Conservation (phyloP, 2,329 filamentous ascomycete genomes). For the Geosmithia morbida region DNA sequence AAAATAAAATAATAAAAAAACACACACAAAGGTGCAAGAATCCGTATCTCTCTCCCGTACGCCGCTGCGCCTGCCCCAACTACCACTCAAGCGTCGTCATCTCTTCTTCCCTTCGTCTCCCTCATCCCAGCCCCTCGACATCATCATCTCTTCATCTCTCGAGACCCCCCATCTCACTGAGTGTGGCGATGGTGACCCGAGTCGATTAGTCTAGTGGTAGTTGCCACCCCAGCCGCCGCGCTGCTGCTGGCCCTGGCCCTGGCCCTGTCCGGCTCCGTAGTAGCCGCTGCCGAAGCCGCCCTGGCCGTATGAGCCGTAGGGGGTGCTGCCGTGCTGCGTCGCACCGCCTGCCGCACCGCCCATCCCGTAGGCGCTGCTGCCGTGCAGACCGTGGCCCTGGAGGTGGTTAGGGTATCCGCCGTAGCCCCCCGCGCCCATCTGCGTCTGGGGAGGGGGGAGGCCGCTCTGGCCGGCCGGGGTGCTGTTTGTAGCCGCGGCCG, state of each 20-base stretch:
- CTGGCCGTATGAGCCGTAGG: conserved; percentile 38
- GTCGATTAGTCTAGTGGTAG: conserved; percentile 29
- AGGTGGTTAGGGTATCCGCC: conserved; percentile 41
- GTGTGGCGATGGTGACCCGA: background rate
- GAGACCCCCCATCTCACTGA: background rate
- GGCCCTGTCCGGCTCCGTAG: conserved; percentile 24
- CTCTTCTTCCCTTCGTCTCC: background rate
- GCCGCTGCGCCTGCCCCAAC: too few species aligned
- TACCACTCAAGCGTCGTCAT: background rate
- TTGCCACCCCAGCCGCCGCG: conserved; percentile 45
- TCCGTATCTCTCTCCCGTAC: too few species aligned
- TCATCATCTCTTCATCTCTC: background rate
- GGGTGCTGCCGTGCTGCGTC: conserved; percentile 36
- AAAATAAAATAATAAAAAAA: conserved; percentile 1
- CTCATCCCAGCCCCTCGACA: too few species aligned
- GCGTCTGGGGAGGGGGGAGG: conserved; percentile 42
- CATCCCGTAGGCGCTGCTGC: conserved; percentile 38
- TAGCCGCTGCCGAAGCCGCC: conserved; percentile 32
- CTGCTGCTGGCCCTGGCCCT: conserved; percentile 20
- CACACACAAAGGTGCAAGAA: background rate
- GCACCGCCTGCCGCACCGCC: conserved; percentile 29
- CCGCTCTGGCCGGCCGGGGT: conserved; percentile 33
- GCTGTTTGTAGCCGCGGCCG: conserved; percentile 40
- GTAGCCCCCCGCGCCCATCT: conserved; percentile 34
- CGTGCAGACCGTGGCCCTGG: conserved; percentile 37